Evolutionary conservation across 306 rosid genomes (phyloP).

Genomic region (Fragaria vesca): DNA sequence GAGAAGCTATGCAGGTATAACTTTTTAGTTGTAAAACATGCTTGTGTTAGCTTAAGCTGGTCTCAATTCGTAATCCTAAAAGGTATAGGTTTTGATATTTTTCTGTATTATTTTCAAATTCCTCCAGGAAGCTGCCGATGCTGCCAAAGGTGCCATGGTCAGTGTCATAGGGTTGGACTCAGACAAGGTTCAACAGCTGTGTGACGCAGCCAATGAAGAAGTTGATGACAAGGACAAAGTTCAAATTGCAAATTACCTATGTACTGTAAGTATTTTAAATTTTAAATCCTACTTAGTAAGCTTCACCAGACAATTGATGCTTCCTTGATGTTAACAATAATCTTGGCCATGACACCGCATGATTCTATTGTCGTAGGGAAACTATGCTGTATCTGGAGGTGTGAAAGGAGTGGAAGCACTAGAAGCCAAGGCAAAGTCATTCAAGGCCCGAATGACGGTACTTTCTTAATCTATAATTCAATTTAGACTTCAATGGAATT

Average conservation of each 20-base stretch:
- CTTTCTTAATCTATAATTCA: slow-evolving; percentile 4
- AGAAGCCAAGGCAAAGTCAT: slow-evolving; percentile 96
- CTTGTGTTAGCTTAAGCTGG: neutral
- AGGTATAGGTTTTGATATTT: slow-evolving; percentile 5
- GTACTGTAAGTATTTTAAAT: slow-evolving; percentile 63
- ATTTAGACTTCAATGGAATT: neutral
- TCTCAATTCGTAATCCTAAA: neutral
- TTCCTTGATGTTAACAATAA: neutral
- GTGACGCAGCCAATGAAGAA: slow-evolving; percentile 93
- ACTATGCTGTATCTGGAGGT: slow-evolving; percentile 97
- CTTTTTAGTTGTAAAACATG: slow-evolving; percentile 16
- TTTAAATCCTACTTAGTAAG: slow-evolving; percentile 22
- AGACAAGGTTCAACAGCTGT: slow-evolving; percentile 83
- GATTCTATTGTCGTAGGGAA: slow-evolving; percentile 58
- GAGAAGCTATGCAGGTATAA: slow-evolving; percentile 99
- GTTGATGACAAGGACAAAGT: slow-evolving; percentile 79
- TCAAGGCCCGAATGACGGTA: slow-evolving; percentile 99
- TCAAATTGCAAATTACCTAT: slow-evolving; percentile 93
- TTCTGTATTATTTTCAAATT: slow-evolving; percentile 17
- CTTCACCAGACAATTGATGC: slow-evolving; percentile 19
- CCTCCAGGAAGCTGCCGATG: slow-evolving; percentile 84
- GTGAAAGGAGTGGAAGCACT: slow-evolving; percentile 85
- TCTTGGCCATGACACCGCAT: slow-evolving; percentile 5
- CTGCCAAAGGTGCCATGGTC: slow-evolving; percentile 88
- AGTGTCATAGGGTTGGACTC: slow-evolving; percentile 90